A percentile compares a stretch with the other conserved stretches of the same genome.
Evolutionary conservation across 768 basidiomycete genomes (phyloP).

Genomic region (Boletellus emodensis): DNA sequence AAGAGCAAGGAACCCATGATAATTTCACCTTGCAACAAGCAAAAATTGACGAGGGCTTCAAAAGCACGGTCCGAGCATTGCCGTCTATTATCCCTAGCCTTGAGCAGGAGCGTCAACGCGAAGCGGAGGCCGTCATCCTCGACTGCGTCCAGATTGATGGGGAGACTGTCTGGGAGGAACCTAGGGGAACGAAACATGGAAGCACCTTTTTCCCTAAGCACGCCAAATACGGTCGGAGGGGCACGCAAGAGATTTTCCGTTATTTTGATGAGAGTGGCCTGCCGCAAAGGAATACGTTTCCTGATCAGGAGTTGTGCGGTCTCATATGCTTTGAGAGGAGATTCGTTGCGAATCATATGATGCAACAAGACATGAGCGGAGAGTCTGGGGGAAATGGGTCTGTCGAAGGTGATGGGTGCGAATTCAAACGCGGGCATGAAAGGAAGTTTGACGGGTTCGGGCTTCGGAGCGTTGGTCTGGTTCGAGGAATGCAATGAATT

Average conservation of each 20-base stretch:
- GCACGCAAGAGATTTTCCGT: conserved; percentile 16
- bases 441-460: conserved; percentile 14
- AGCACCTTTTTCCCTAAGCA: conserved; percentile 15
- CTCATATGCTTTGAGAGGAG: conserved; percentile 43
- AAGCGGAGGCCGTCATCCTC: conserved; percentile 41
- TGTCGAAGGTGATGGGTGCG: conserved; percentile 45
- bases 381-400: conserved; percentile 53
- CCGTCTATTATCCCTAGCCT: conserved; percentile 52
- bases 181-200: conserved; percentile 16
- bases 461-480: background rate
- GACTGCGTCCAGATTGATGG: conserved; percentile 35
- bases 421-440: conserved; percentile 32
- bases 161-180: conserved; percentile 18
- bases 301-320: conserved; percentile 52
- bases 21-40: conserved; percentile 75
- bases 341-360: conserved; percentile 51
- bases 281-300: conserved; percentile 47
- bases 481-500: conserved; percentile 51
- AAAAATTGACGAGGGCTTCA: conserved; percentile 54
- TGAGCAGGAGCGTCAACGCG: conserved; percentile 49
- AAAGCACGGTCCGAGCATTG: conserved; percentile 59
- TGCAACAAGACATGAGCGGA: conserved; percentile 65
- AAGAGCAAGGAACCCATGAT: conserved; percentile 72
- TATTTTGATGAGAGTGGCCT: conserved; percentile 47
- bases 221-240: conserved; percentile 21